Conservation (phyloP, 2,329 filamentous ascomycete species). For the Fusarium sp. region DNA sequence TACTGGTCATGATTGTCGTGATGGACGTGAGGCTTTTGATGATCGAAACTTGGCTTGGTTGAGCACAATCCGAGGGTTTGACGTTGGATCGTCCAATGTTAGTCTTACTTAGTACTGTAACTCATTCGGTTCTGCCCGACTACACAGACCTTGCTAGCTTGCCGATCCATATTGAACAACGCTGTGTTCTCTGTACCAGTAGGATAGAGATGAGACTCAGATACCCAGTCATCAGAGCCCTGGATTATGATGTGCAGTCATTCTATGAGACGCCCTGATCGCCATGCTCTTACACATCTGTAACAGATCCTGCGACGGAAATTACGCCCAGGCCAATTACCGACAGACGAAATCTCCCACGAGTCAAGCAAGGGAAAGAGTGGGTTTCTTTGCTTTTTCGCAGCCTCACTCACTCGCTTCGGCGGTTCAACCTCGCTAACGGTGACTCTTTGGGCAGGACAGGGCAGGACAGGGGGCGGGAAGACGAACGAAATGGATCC, state of each 20-base stretch:
- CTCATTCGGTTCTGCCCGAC: slow-evolving; percentile 6
- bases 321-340: slow-evolving; percentile 30
- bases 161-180: background rate
- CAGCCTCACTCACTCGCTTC: slow-evolving; percentile 39
- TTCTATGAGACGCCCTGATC: background rate
- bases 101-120: background rate
- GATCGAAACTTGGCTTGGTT: slow-evolving; percentile 23
- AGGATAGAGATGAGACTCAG: too few relatives aligned
- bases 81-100: slow-evolving; percentile 1
- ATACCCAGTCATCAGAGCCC: background rate
- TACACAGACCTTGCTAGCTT: slow-evolving; percentile 2
- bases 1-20: slow-evolving; percentile 7
- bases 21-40: slow-evolving; percentile 22
- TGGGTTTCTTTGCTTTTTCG: slow-evolving; percentile 6
- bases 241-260: slow-evolving; percentile 25
- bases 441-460: background rate
- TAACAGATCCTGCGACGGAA: slow-evolving; percentile 42
- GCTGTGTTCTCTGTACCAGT: background rate
- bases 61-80: background rate
- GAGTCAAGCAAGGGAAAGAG: slow-evolving; percentile 19
- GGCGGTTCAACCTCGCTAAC: slow-evolving; percentile 1
- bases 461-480: slow-evolving; percentile 25
- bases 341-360: slow-evolving; percentile 1
- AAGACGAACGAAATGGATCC: slow-evolving; percentile 5
- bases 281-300: slow-evolving; percentile 37